phyloP scores from a whole-genome alignment of 1,284 basidiomycete genomes.

The Afroboletus lepidellus region DNA sequence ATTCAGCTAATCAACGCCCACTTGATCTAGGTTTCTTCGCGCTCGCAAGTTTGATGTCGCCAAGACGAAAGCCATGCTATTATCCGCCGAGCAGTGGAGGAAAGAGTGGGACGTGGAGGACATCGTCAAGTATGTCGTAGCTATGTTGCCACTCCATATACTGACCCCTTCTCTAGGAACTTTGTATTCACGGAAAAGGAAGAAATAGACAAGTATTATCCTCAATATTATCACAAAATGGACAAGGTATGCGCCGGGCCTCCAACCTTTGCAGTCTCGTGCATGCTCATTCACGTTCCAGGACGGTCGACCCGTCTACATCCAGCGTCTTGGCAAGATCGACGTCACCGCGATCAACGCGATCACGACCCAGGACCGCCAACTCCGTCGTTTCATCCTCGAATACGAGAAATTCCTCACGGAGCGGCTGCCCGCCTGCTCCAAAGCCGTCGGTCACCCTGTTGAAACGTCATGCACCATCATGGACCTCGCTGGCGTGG shows the following conservation, averaged over 20 bases:
- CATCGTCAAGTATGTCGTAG: slow-evolving; percentile 65
- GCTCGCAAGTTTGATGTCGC: slow-evolving; percentile 90
- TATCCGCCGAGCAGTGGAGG: slow-evolving; percentile 87
- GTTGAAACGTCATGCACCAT: slow-evolving; percentile 99
- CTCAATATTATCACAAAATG: slow-evolving; percentile 95
- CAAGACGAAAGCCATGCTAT: slow-evolving; percentile 84
- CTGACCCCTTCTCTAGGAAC: slow-evolving; percentile 46
- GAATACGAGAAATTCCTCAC: slow-evolving; percentile 93
- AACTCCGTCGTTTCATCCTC: slow-evolving; percentile 84
- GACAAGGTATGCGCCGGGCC: slow-evolving; percentile 73
- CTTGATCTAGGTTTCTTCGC: slow-evolving; percentile 69
- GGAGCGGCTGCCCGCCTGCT: slow-evolving; percentile 83
- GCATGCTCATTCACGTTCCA: slow-evolving; percentile 31
- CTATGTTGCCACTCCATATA: too few species aligned
- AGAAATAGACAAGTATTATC: slow-evolving; percentile 90
- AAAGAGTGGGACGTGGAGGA: slow-evolving; percentile 88
- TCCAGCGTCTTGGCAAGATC: slow-evolving; percentile 90
- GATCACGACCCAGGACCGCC: slow-evolving; percentile 85
- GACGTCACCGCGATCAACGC: slow-evolving; percentile 83
- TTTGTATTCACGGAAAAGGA: slow-evolving; percentile 89
- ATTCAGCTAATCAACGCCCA: background rate
- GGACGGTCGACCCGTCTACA: slow-evolving; percentile 95
- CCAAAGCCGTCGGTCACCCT: slow-evolving; percentile 70
- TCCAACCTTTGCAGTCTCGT: too few species aligned
- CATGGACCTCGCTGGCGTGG: slow-evolving; percentile 87